Base-by-base conservation (phyloP, 2,329 filamentous ascomycete species). In the Apiospora kogelbergensis region DNA sequence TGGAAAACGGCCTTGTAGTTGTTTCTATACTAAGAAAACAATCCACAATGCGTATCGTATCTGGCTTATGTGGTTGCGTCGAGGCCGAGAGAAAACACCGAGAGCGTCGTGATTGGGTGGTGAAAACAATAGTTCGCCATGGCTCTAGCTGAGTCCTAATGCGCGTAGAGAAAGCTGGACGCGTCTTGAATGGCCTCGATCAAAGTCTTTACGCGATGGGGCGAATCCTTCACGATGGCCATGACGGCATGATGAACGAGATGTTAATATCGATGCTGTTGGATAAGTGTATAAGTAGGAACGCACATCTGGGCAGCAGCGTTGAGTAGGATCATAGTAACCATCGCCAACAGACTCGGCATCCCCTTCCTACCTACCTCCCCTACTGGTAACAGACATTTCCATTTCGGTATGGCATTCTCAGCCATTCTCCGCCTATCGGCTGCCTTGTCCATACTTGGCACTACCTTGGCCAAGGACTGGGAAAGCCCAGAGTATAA, bases 401-500 rank as follows among this genome's bases (percentile, higher is more conserved):
- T 26, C 42, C n/a, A n/a, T n/a, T n/a, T 17, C 20, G 11, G 20
- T 24, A 41, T 48, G 66, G n/a, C 66, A 42, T 40, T 67, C 20
- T 67, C 66, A 60, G 44, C 17, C 11, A 45, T 57, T 20, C 17
- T 41, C 37, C 33, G 66, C 30, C 33, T 67, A 5, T 24, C 46
- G 24, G 24, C 17, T 9, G 66, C 33, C 7, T 7, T 57, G 11
- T 67, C 26, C 30, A 15, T 67, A 10, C 42, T 48, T 57, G 66
- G 46, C 30, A 57, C 40, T n/a, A 40, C 46, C 7, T 17, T 53
- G 26, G 66, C 66, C 66, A 67, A 67, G 46, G 66, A 67, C 45
- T 67, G 66, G 66, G 44, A 53, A 41, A 67, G 46, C 46, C 46
- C 66, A 15, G 42, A 45, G 33, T 67, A 67, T 42, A 67, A 45